These are phyloP conservation scores for Exophiala viscosa DNA, from an alignment of 2,329 filamentous ascomycete genomes.

Conservation along the genomic window DNA sequence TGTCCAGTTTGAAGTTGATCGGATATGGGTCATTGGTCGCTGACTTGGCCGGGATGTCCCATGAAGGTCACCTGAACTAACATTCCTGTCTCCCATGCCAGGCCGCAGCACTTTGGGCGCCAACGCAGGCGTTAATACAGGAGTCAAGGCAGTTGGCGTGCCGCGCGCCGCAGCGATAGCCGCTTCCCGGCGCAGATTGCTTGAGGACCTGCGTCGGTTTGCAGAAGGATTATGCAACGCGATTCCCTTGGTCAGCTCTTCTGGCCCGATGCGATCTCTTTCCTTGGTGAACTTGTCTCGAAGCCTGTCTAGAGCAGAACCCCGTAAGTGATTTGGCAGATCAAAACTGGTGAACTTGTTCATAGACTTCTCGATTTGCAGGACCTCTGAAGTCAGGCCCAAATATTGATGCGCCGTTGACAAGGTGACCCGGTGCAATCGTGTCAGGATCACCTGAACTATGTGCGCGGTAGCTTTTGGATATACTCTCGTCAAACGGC, in stretches of 20 bases:
- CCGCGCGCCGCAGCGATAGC: slow-evolving; percentile 54
- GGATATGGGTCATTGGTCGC: slow-evolving; percentile 19
- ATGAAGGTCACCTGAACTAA: slow-evolving; percentile 69
- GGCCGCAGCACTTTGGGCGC: not conserved
- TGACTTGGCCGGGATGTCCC: slow-evolving; percentile 12
- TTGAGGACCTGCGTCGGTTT: slow-evolving; percentile 67
- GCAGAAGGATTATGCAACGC: slow-evolving; percentile 79
- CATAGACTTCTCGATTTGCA: slow-evolving; percentile 91
- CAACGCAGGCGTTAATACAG: too few relatives aligned
- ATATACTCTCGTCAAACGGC: slow-evolving; percentile 86
- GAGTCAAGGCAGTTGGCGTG: slow-evolving; percentile 12
- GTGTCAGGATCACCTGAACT: slow-evolving; percentile 92
- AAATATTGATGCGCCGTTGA: slow-evolving; percentile 93
- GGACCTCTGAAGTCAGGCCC: slow-evolving; percentile 82
- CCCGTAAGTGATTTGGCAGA: slow-evolving; percentile 83
- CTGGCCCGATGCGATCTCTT: slow-evolving; percentile 72
- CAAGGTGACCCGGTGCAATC: slow-evolving; percentile 89
- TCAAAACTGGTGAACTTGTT: slow-evolving; percentile 88
- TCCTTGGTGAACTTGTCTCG: slow-evolving; percentile 92
- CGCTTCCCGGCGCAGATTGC: slow-evolving; percentile 73
- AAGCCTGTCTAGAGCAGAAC: slow-evolving; percentile 73
- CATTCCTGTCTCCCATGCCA: slow-evolving; percentile 40
- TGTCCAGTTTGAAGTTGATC: slow-evolving; percentile 16
- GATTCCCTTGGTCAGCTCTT: slow-evolving; percentile 87
- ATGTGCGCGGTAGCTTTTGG: slow-evolving; percentile 96